phyloP scores from a whole-genome alignment of 768 basidiomycete genomes.

The Mycena belliarum region DNA sequence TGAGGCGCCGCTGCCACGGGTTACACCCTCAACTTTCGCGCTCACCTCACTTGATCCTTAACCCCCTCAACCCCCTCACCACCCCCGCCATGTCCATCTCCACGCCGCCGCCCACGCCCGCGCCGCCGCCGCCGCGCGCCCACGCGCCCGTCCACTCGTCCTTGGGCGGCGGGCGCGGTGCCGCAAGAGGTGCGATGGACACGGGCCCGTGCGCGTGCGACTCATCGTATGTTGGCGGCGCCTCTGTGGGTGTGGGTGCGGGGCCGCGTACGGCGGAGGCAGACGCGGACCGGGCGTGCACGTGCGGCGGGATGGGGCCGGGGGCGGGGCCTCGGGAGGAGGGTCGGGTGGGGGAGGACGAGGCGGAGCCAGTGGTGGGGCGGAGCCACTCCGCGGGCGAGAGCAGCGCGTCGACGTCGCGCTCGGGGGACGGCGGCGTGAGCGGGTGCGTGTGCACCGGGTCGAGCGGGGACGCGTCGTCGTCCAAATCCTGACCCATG shows the following conservation, averaged over 20 bases:
- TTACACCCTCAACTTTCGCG: too few species aligned
- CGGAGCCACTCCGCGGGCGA: constrained; percentile 5
- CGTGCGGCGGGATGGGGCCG: background rate
- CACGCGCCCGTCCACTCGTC: constrained; percentile 15
- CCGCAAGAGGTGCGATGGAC: background rate
- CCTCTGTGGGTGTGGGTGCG: too few species aligned
- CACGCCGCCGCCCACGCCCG: background rate
- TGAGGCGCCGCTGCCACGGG: too few species aligned
- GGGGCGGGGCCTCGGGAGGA: background rate
- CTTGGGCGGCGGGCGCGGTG: background rate
- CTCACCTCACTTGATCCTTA: constrained; percentile 2
- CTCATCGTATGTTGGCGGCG: constrained; percentile 11
- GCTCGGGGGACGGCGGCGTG: background rate
- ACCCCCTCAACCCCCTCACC: background rate
- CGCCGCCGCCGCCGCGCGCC: background rate
- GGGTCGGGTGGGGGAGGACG: background rate
- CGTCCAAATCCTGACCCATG: too few species aligned
- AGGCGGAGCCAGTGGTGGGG: background rate
- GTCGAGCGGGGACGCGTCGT: background rate
- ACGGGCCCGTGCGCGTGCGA: background rate
- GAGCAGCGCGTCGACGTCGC: constrained; percentile 9
- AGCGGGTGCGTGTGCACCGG: constrained; percentile 15
- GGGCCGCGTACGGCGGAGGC: too few species aligned
- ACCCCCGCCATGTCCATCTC: constrained; percentile 13
- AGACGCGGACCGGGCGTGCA: too few species aligned